Conservation (phyloP, 202 grass and related monocot genomes). For the Schoenoplectus triqueter region DNA sequence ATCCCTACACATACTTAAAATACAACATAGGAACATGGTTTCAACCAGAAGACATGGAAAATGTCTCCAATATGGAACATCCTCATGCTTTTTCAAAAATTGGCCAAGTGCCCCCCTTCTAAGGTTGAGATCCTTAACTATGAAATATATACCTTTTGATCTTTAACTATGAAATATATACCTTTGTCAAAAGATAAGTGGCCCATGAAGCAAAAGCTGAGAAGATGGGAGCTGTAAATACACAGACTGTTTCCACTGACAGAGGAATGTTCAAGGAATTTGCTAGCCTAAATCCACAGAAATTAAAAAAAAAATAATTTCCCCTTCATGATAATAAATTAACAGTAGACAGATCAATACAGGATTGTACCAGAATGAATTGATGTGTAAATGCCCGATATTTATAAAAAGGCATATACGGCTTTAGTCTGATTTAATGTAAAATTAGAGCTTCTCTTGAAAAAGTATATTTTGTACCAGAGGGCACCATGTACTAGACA, state of each 20-base stretch:
- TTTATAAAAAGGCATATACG: background rate
- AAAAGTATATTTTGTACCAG: background rate
- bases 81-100: background rate
- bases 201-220: slow-evolving; percentile 91
- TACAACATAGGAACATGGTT: background rate
- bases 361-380: background rate
- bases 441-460: slow-evolving; percentile 16
- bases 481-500: background rate
- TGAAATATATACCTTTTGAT: slow-evolving; percentile 57
- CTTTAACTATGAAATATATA: slow-evolving; percentile 40
- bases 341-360: background rate
- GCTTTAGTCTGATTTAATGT: background rate
- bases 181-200: slow-evolving; percentile 95
- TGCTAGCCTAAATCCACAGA: slow-evolving; percentile 63
- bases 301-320: slow-evolving; percentile 27
- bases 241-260: slow-evolving; percentile 97
- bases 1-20: background rate
- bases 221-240: slow-evolving; percentile 99
- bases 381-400: background rate
- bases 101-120: background rate
- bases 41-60: slow-evolving; percentile 17
- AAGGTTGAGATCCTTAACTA: background rate
- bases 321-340: slow-evolving; percentile 13
- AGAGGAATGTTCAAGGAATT: slow-evolving; percentile 96
- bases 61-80: background rate